Evolutionary conservation across 805 yeast species (phyloP).

Genomic region (Candida methanosorbosa): DNA sequence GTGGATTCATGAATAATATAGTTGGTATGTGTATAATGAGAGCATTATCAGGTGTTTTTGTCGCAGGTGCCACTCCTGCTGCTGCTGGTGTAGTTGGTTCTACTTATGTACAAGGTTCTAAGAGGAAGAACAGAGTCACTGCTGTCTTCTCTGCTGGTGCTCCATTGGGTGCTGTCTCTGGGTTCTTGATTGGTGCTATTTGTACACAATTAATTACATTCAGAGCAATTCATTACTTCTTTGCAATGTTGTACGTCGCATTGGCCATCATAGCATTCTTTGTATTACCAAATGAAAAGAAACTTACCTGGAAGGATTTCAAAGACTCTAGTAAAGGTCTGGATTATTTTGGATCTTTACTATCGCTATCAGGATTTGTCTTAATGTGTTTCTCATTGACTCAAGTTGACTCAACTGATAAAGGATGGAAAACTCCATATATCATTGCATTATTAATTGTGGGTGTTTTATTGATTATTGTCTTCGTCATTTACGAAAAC

Average conservation of each 20-base stretch:
- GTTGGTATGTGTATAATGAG: slow-evolving; percentile 26
- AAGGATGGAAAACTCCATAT: slow-evolving; percentile 34
- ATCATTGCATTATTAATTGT: slow-evolving; percentile 29
- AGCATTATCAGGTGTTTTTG: slow-evolving; percentile 29
- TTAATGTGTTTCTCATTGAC: slow-evolving; percentile 30
- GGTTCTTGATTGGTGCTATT: slow-evolving; percentile 31
- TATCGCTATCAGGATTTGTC: slow-evolving; percentile 24
- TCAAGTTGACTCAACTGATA: slow-evolving; percentile 27
- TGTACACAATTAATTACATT: slow-evolving; percentile 25
- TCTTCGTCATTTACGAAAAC: slow-evolving; percentile 24
- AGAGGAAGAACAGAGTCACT: slow-evolving; percentile 26
- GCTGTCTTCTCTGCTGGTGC: slow-evolving; percentile 32
- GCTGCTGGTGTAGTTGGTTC: slow-evolving; percentile 33
- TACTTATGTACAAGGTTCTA: slow-evolving; percentile 21
- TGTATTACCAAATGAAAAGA: slow-evolving; percentile 25
- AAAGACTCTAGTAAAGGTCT: slow-evolving; percentile 11
- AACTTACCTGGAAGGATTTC: slow-evolving; percentile 7
- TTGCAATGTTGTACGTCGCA: slow-evolving; percentile 26
- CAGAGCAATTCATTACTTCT: slow-evolving; percentile 28
- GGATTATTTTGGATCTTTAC: slow-evolving; percentile 30
- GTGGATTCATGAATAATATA: slow-evolving; percentile 24
- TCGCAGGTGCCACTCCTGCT: slow-evolving; percentile 31
- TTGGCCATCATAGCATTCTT: slow-evolving; percentile 13
- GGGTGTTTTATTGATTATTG: slow-evolving; percentile 21
- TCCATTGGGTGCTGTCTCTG: slow-evolving; percentile 31